phyloP scores from a whole-genome alignment of 208 protist genomes.

The Leishmania guyanensis region DNA sequence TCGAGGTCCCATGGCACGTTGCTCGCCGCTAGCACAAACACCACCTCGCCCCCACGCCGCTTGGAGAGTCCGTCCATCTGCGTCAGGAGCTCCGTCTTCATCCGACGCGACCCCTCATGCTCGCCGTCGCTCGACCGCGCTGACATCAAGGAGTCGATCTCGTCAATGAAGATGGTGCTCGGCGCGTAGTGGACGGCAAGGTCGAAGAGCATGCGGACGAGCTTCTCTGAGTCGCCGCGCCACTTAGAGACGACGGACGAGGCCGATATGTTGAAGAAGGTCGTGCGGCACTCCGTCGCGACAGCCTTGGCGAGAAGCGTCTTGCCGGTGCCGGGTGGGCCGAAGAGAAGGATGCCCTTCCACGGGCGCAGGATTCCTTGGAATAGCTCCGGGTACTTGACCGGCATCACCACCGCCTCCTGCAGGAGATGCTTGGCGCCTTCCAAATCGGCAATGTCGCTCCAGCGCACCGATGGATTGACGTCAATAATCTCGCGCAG shows the following conservation, averaged over 20 bases:
- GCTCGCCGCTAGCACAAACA: constrained; percentile 93
- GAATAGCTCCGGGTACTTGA: constrained; percentile 91
- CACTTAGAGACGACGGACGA: constrained; percentile 97
- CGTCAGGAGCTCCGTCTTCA: constrained; percentile 95
- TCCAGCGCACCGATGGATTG: constrained; percentile 89
- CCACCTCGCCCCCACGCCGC: constrained; percentile 71
- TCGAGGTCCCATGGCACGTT: constrained; percentile 95
- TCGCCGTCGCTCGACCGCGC: constrained; percentile 94
- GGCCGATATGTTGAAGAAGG: constrained; percentile 99
- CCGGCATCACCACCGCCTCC: constrained; percentile 94
- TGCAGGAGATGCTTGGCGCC: constrained; percentile 94
- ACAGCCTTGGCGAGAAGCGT: constrained; percentile 97
- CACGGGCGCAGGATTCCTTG: constrained; percentile 94
- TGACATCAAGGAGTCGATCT: constrained; percentile 98
- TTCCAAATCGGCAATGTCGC: constrained; percentile 91
- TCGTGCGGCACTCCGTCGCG: constrained; percentile 96
- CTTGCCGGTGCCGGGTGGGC: constrained; percentile 98
- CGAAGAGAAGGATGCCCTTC: constrained; percentile 97
- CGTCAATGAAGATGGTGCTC: constrained; percentile 99
- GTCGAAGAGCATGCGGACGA: constrained; percentile 95
- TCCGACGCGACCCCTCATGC: constrained; percentile 90
- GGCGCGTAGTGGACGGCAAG: constrained; percentile 93
- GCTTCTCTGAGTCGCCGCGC: constrained; percentile 98
- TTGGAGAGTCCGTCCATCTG: constrained; percentile 94
- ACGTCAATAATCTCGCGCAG: constrained; percentile 88